phyloP scores from a whole-genome alignment of 2,329 filamentous ascomycete genomes.

The Aspergillus sojae region DNA sequence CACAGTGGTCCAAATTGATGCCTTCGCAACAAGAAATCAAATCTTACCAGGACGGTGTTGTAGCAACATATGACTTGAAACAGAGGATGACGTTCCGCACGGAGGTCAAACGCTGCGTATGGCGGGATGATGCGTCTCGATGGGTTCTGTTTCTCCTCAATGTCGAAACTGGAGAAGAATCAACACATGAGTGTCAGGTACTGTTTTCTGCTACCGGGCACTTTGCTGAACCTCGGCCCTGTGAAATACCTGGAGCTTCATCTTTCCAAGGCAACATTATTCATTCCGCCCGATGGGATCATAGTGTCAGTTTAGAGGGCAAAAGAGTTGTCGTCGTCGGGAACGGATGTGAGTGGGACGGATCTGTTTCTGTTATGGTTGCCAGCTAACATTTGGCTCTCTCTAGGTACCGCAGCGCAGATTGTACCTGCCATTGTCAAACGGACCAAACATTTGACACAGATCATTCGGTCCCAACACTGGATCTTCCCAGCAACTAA shows the following conservation, averaged over 20 bases:
- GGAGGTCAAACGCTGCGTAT: conserved; percentile 35
- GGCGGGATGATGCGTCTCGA: conserved; percentile 53
- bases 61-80: conserved; percentile 41
- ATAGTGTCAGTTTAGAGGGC: too few species aligned
- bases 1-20: conserved; percentile 53
- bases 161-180: conserved; percentile 25
- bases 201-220: conserved; percentile 57
- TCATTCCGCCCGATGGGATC: too few species aligned
- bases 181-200: conserved; percentile 50
- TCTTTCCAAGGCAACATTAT: too few species aligned
- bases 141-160: conserved; percentile 46
- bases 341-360: too few species aligned
- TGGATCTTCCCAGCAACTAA: conserved; percentile 54
- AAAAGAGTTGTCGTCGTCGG: too few species aligned
- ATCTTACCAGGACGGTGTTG: conserved; percentile 53
- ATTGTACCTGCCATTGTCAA: conserved; percentile 35
- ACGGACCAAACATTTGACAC: conserved; percentile 57
- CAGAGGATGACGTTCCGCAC: too few species aligned
- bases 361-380: too few species aligned
- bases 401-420: conserved; percentile 23
- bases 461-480: conserved; percentile 59
- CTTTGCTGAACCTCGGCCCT: conserved; percentile 55
- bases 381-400: too few species aligned
- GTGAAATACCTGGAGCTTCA: conserved; percentile 23
- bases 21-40: conserved; percentile 54